Conservation (phyloP, 768 basidiomycete genomes). For the Phylloporus arenicola region DNA sequence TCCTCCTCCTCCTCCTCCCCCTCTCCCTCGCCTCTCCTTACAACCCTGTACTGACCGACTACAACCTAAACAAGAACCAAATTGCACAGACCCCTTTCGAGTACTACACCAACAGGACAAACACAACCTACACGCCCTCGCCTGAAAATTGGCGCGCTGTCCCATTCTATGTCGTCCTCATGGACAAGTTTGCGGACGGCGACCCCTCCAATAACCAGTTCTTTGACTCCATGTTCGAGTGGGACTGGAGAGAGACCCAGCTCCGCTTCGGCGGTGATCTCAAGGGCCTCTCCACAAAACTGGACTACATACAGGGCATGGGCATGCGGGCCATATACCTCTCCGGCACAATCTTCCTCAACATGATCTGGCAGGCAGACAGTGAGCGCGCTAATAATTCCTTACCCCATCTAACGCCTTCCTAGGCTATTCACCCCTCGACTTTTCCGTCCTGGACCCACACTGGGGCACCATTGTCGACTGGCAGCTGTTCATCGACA, state of each 20-base stretch:
- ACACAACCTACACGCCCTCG: slow-evolving; percentile 67
- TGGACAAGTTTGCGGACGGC: slow-evolving; percentile 94
- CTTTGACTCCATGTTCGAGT: slow-evolving; percentile 74
- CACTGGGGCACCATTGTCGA: slow-evolving; percentile 85
- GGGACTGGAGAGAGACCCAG: slow-evolving; percentile 84
- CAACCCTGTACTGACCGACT: slow-evolving; percentile 56
- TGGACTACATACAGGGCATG: slow-evolving; percentile 91
- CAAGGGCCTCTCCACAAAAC: slow-evolving; percentile 61
- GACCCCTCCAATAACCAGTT: slow-evolving; percentile 90
- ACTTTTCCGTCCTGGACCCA: slow-evolving; percentile 86
- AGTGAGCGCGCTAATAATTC: slow-evolving; percentile 47
- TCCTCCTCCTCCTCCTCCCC: slow-evolving; percentile 25
- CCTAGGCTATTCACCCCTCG: slow-evolving; percentile 83
- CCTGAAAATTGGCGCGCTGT: slow-evolving; percentile 82
- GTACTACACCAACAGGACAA: slow-evolving; percentile 57
- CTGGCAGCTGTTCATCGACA: slow-evolving; percentile 71
- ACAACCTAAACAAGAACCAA: slow-evolving; percentile 77
- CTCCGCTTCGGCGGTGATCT: slow-evolving; percentile 88
- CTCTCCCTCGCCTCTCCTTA: slow-evolving; percentile 60
- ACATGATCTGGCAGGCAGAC: slow-evolving; percentile 97
- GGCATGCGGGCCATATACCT: slow-evolving; percentile 82
- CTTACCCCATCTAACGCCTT: not conserved
- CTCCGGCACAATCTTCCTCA: slow-evolving; percentile 87
- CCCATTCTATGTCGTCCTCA: slow-evolving; percentile 73
- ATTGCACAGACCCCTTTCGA: slow-evolving; percentile 61